A percentile compares a stretch with the other conserved stretches of the same genome.
Evolutionary conservation across 306 rosid species (phyloP).

Genomic region (Ormosia semicastrata): DNA sequence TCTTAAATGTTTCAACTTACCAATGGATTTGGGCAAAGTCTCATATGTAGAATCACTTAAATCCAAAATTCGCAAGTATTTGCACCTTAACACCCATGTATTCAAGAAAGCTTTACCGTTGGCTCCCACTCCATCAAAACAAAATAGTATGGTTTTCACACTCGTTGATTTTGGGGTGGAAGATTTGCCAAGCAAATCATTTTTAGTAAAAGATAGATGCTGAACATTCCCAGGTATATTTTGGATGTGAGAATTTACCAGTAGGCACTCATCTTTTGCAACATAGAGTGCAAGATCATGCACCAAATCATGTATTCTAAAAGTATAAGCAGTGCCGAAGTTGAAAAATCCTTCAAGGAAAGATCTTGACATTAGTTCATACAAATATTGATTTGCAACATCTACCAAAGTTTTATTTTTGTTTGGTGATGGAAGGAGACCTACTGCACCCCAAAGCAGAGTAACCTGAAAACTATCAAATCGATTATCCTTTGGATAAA

Average conservation of each 20-base stretch:
- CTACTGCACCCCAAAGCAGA: not conserved
- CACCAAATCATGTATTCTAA: constrained; percentile 21
- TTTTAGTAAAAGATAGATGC: not conserved
- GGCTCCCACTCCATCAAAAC: not conserved
- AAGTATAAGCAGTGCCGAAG: not conserved
- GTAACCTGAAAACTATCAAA: not conserved
- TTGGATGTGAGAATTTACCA: not conserved
- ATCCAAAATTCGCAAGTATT: not conserved
- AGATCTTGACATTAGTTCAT: not conserved
- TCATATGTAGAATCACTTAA: not conserved
- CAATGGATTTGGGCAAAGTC: not conserved
- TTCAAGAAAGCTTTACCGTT: not conserved
- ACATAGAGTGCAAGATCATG: constrained; percentile 20
- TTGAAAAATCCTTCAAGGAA: not conserved
- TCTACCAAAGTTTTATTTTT: not conserved
- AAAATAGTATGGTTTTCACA: not conserved
- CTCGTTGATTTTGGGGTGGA: not conserved
- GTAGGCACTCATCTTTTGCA: not conserved
- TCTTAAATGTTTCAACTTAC: not conserved
- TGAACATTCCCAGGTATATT: not conserved
- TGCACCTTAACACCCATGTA: not conserved
- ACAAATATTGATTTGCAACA: not conserved
- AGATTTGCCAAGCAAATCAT: not conserved
- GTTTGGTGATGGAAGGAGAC: not conserved
- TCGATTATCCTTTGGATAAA: not conserved